phyloP scores from a whole-genome alignment of 2,329 filamentous ascomycete genomes.

The Scedosporium boydii region DNA sequence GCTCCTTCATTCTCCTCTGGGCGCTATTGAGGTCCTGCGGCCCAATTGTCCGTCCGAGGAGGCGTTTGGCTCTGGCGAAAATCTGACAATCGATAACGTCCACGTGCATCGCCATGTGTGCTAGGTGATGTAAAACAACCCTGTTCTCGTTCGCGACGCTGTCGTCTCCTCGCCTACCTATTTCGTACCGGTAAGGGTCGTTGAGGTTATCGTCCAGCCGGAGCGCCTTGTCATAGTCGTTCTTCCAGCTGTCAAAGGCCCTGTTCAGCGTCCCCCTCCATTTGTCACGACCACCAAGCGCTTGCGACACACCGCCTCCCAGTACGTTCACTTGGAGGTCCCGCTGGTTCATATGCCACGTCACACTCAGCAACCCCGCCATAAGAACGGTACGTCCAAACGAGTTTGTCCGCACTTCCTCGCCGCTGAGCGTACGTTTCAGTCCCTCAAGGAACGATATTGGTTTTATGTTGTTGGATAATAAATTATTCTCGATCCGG shows the following conservation, averaged over 20 bases:
- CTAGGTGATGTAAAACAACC: slow-evolving; percentile 83
- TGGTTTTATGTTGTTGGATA: slow-evolving; percentile 73
- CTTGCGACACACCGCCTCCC: slow-evolving; percentile 59
- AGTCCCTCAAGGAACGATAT: slow-evolving; percentile 84
- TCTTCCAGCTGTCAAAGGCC: slow-evolving; percentile 90
- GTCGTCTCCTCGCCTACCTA: slow-evolving; percentile 52
- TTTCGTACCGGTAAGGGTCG: slow-evolving; percentile 45
- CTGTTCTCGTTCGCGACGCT: slow-evolving; percentile 72
- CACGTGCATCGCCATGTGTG: slow-evolving; percentile 96
- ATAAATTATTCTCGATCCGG: slow-evolving; percentile 69
- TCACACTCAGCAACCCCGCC: slow-evolving; percentile 86
- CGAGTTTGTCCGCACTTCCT: slow-evolving; percentile 79
- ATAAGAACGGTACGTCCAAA: slow-evolving; percentile 92
- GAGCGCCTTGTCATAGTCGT: slow-evolving; percentile 78
- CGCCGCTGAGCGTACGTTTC: slow-evolving; percentile 78
- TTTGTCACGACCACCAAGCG: slow-evolving; percentile 78
- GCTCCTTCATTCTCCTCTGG: slow-evolving; percentile 73
- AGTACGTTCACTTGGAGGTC: slow-evolving; percentile 87
- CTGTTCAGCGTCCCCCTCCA: slow-evolving; percentile 80
- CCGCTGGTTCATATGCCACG: slow-evolving; percentile 95
- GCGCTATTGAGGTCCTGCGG: slow-evolving; percentile 71
- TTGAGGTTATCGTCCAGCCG: slow-evolving; percentile 44
- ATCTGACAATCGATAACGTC: slow-evolving; percentile 98
- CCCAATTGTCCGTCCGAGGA: slow-evolving; percentile 79
- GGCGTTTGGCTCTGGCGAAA: slow-evolving; percentile 75